Evolutionary conservation across 2,329 filamentous ascomycete genomes (phyloP), one percentile per base, ranked within the genome.

Genomic region (Exophiala bonariae): DNA sequence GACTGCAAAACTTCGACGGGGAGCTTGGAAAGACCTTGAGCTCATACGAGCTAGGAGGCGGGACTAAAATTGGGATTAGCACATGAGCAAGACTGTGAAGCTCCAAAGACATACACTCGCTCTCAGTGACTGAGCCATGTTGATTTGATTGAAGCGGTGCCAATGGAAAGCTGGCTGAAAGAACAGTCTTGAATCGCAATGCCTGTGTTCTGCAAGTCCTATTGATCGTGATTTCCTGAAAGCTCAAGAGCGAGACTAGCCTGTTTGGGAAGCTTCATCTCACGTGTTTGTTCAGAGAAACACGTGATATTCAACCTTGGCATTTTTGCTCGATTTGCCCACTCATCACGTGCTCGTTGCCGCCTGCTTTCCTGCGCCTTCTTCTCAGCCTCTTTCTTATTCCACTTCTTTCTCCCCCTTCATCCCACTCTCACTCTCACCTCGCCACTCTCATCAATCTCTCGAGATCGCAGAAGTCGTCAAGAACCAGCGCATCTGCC

Each of bases 1-100:
- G 71, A 83, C 75, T 31, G 50, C 44, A 72, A 85, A 82, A 66
- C 78, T 81, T 66, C 82, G 80, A 69, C 78, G 78, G 64, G 76
- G 70, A 60, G 76, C 66, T 67, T 70, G 54, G 19, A 57, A 13
- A 34, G 46, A 54, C 48, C 55, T 50, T 26, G 51, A 55, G 53
- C 55, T 74, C 63, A 78, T 74, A 71, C 81, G 79, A 70, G 74
- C 74, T 66, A 83, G 68, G 66, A 80, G 69, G 68, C 79, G 79
- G 73, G 80, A 77, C 81, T 84, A 66, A 26, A 51, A 47, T 50
- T 26, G 48, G 59, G 67, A 59, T 49, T 43, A 66, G 52, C 32
- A 30, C 16, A 37, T 41, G 47, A 17, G 32, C 30, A 16, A 36
- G 45, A 23, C 30, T 9, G 14, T 13, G 13, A 28, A 43, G 45